Evolutionary conservation across 306 rosid species (phyloP), one percentile per base, ranked within the genome.

Genomic region (Vachellia pachyceras): DNA sequence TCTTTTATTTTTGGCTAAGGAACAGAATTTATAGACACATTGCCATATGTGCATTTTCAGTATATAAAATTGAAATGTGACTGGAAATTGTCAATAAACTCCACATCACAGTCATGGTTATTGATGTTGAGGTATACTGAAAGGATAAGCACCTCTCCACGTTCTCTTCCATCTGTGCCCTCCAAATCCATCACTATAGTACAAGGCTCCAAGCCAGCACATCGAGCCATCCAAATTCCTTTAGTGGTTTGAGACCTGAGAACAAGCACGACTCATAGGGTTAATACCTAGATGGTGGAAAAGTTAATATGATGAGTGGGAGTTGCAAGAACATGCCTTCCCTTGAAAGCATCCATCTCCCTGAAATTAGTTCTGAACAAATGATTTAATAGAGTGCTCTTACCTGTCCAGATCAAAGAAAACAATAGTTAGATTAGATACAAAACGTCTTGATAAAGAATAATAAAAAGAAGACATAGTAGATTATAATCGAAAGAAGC

Each of bases 161-260:
- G 91, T 79, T 94, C 98, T 86, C 98, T 88, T 82, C 98, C 98
- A 90, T 94, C 98, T 10, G 98, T 92, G 65, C 98, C 98, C 87
- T 92, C 98, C 85, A 94, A 87, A 88, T 94, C 98, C 98, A 94
- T 94, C 69, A 92, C 98, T 76, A 94, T 92, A 22, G 98, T 94
- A 82, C 92, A 92, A 58, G 98, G 98, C 82, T 94, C 97, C 23
- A 94, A 90, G 81, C 97, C 98, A 44, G 82, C 82, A 84, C 98
- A 92, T 57, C 20, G 83, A 61, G 98, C 98, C 84, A 90, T 82
- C 98, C 98, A 94, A 71, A 94, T 90, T 87, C 98, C 98, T 83
- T 92, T 94, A 41, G 98, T 94, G 49, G 98, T 94, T 87, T 94
- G 98, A 74, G 97, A 90, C 94, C 98, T 94, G 89, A 73, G 70